Conservation (phyloP, 2,329 filamentous ascomycete species). For the Xylariaceae sp. region DNA sequence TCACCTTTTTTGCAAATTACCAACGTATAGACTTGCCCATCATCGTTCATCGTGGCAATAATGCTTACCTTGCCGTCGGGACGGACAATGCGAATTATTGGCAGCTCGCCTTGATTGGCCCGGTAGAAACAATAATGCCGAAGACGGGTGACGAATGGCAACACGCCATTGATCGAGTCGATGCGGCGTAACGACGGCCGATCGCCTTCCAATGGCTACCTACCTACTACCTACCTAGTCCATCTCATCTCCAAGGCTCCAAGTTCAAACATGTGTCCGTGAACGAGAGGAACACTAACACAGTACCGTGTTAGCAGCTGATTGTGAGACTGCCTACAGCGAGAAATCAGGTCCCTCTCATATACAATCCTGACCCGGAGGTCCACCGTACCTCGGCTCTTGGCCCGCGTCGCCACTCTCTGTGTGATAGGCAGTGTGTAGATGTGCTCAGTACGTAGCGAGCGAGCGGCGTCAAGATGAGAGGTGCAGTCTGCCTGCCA, state of each 20-base stretch:
- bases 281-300: not conserved
- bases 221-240: too few relatives aligned
- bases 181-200: not conserved
- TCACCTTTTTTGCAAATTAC: too few relatives aligned
- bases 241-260: not conserved
- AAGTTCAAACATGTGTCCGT: not conserved
- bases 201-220: not conserved
- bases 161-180: not conserved
- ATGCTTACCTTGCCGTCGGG: not conserved
- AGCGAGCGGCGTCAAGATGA: slow-evolving; percentile 8
- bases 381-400: not conserved
- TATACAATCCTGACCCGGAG: not conserved
- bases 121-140: not conserved
- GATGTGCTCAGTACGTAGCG: not conserved
- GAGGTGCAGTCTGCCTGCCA: not conserved
- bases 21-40: too few relatives aligned
- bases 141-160: not conserved
- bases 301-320: not conserved
- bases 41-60: not conserved
- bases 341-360: not conserved
- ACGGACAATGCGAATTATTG: not conserved
- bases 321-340: not conserved
- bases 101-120: not conserved
- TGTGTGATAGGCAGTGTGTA: too few relatives aligned
- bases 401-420: not conserved